Conservation (phyloP, 768 basidiomycete genomes). For the Kwoniella heveanensis region DNA sequence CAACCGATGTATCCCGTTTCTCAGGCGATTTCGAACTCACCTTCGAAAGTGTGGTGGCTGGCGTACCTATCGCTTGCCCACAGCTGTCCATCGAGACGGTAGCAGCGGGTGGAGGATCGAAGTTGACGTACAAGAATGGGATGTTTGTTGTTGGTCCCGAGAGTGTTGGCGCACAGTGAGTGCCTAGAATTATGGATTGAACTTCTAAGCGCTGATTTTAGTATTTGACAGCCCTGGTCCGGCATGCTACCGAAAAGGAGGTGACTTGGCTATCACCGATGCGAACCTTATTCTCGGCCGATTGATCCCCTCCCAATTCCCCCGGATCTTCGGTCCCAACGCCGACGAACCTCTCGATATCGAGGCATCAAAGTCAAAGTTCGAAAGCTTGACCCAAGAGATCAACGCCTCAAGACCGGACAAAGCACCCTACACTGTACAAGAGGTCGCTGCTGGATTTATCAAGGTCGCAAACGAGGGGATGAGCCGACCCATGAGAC, state of each 20-base stretch:
- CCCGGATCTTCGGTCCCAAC: slow-evolving; percentile 87
- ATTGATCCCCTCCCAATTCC: slow-evolving; percentile 51
- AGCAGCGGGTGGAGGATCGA: slow-evolving; percentile 77
- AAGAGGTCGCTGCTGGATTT: slow-evolving; percentile 91
- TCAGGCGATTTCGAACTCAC: slow-evolving; percentile 88
- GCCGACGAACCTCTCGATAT: slow-evolving; percentile 82
- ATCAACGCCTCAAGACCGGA: slow-evolving; percentile 67
- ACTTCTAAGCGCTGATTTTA: slow-evolving; percentile 64
- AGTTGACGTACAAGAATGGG: slow-evolving; percentile 83
- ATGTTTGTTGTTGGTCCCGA: slow-evolving; percentile 92
- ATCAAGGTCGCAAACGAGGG: slow-evolving; percentile 96
- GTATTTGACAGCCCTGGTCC: slow-evolving; percentile 40
- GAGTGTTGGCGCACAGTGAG: slow-evolving; percentile 38
- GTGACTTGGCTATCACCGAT: slow-evolving; percentile 57
- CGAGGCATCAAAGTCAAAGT: slow-evolving; percentile 68
- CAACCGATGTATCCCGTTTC: slow-evolving; percentile 87
- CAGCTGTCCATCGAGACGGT: slow-evolving; percentile 47
- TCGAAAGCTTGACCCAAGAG: slow-evolving; percentile 68
- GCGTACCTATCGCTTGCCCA: slow-evolving; percentile 42
- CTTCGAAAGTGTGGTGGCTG: slow-evolving; percentile 46
- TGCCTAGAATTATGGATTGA: slow-evolving; percentile 58
- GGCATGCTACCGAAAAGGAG: slow-evolving; percentile 67
- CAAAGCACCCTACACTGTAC: slow-evolving; percentile 63
- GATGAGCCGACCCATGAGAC: slow-evolving; percentile 63
- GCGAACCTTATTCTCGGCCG: slow-evolving; percentile 39